Percentiles rank a stretch among this genome's conserved stretches.
Conservation (phyloP, 345 rosid genomes). For the Dipteronia dyeriana region DNA sequence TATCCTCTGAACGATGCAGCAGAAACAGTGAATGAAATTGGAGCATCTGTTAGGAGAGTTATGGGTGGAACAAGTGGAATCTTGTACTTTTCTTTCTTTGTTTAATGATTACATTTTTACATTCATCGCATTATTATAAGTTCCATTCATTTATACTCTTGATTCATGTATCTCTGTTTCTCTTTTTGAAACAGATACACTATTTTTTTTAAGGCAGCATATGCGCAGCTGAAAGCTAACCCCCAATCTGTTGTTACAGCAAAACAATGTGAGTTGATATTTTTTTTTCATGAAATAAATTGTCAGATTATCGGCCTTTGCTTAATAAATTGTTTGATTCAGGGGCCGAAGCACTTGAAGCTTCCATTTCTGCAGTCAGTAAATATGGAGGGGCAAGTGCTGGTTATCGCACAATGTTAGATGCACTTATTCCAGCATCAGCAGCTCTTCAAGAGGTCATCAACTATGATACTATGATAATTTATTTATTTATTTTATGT, state of each 20-base stretch:
- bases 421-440: constrained; percentile 93
- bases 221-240: constrained; percentile 67
- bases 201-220: constrained; percentile 88
- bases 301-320: constrained; percentile 16
- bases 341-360: constrained; percentile 91
- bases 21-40: constrained; percentile 88
- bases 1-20: constrained; percentile 92
- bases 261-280: constrained; percentile 67
- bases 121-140: constrained; percentile 8
- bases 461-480: background rate
- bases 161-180: constrained; percentile 4
- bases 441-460: constrained; percentile 76
- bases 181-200: constrained; percentile 53
- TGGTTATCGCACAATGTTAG: constrained; percentile 87
- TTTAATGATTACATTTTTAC: constrained; percentile 14
- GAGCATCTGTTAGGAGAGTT: constrained; percentile 74
- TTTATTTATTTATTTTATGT: background rate
- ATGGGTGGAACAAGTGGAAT: constrained; percentile 99
- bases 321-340: constrained; percentile 27
- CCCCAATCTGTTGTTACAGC: constrained; percentile 50
- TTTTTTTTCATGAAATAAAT: constrained; percentile 11
- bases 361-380: constrained; percentile 82
- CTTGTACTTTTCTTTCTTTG: constrained; percentile 45
- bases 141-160: background rate
- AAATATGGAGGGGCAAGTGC: constrained; percentile 94